Conservation (phyloP, 768 basidiomycete species). For the Pholiota molesta region DNA sequence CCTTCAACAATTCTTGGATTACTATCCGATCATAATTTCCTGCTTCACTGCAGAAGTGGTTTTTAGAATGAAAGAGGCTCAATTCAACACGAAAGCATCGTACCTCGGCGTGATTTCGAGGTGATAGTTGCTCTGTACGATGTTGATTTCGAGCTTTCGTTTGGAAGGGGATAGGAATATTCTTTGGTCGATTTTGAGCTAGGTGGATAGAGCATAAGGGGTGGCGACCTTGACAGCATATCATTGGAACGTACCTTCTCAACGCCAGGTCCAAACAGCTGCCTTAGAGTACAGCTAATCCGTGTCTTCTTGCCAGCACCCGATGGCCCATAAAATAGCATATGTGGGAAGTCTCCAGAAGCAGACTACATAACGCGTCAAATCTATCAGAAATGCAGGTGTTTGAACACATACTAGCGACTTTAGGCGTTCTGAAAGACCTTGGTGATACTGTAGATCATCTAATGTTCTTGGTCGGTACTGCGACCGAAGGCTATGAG, state of each 20-base stretch:
- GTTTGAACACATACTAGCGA: constrained; percentile 60
- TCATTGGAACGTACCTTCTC: constrained; percentile 71
- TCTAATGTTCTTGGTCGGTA: constrained; percentile 85
- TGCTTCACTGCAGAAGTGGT: constrained; percentile 68
- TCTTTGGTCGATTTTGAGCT: constrained; percentile 98
- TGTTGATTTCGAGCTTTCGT: constrained; percentile 92
- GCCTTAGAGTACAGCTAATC: constrained; percentile 84
- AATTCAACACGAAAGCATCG: not conserved
- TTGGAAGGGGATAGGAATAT: constrained; percentile 94
- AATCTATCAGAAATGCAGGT: not conserved
- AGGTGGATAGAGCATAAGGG: constrained; percentile 5
- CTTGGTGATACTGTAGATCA: constrained; percentile 85
- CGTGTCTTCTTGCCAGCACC: constrained; percentile 99
- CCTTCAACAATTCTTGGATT: constrained; percentile 95
- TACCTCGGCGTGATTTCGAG: constrained; percentile 95
- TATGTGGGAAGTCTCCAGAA: constrained; percentile 95
- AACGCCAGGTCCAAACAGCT: constrained; percentile 88
- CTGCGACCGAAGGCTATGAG: constrained; percentile 36
- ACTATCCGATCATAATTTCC: constrained; percentile 95
- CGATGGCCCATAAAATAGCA: constrained; percentile 96
- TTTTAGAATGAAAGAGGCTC: not conserved
- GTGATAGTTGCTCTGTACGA: constrained; percentile 98
- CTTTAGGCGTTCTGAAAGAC: constrained; percentile 76
- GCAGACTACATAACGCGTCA: constrained; percentile 54
- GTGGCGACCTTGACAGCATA: not conserved